A percentile compares a stretch with the other conserved stretches of the same genome.
Evolutionary conservation across 2,329 filamentous ascomycete species (phyloP).

Genomic region (Hyphodiscus sp.): DNA sequence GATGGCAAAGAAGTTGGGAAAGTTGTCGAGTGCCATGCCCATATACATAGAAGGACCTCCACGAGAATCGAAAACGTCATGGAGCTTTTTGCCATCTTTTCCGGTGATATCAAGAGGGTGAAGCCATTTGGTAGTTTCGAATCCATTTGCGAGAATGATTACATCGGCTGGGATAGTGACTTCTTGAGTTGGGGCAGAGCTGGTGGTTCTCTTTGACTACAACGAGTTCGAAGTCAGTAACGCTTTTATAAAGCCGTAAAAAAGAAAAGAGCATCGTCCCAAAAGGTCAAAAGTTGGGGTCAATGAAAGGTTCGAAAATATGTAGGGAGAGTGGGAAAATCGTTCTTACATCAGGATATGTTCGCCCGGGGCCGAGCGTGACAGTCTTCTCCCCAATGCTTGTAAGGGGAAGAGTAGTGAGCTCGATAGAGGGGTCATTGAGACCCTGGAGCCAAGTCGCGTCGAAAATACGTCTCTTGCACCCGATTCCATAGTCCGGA

Average conservation of each 20-base stretch:
- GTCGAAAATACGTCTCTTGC: constrained; percentile 51
- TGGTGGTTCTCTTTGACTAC: constrained; percentile 14
- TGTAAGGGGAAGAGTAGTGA: constrained; percentile 46
- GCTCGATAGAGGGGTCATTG: constrained; percentile 41
- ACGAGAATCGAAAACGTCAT: constrained; percentile 46
- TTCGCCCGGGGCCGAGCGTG: constrained; percentile 42
- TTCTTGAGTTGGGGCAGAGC: constrained; percentile 24
- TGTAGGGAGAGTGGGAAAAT: no score
- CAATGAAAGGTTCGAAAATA: no score
- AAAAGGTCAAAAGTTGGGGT: no score
- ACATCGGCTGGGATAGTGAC: constrained; percentile 46
- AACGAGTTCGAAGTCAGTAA: no score
- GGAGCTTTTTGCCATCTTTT: constrained; percentile 39
- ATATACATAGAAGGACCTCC: constrained; percentile 53
- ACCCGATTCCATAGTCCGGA: constrained; percentile 49
- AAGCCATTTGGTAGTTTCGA: constrained; percentile 47
- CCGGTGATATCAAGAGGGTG: constrained; percentile 47
- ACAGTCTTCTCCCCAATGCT: constrained; percentile 41
- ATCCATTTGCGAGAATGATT: constrained; percentile 53
- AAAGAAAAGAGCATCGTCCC: no score
- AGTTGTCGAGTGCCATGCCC: constrained; percentile 49
- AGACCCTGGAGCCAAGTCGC: constrained; percentile 44
- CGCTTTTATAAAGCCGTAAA: no score
- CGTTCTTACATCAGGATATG: constrained; percentile 33
- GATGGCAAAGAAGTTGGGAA: constrained; percentile 54